Conservation (phyloP, 441 rosid genomes). For the Populus hybrid region DNA sequence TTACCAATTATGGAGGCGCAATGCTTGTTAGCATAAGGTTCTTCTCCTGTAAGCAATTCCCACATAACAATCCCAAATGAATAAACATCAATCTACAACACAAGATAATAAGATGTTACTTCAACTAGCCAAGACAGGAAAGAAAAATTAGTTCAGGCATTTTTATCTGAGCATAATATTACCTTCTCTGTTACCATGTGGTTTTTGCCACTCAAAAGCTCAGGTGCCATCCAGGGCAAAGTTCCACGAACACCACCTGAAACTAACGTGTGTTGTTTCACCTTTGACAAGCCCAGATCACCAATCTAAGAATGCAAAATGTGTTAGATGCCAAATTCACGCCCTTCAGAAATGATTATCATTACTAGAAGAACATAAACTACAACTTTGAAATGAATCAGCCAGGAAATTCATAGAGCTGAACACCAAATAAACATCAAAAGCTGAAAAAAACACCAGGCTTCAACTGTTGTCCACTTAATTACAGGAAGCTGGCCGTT, state of each 20-base stretch:
- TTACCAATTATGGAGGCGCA: constrained; percentile 97
- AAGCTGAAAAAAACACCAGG: too few species aligned
- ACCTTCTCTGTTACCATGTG: constrained; percentile 99
- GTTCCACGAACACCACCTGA: constrained; percentile 99
- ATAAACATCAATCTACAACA: constrained; percentile 87
- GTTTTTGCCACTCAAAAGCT: constrained; percentile 96
- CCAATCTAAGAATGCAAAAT: constrained; percentile 56
- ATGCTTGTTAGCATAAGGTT: constrained; percentile 92
- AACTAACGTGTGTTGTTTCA: constrained; percentile 90
- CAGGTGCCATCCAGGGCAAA: too few species aligned
- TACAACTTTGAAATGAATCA: not conserved
- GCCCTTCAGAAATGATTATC: not conserved
- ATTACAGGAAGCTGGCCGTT: too few species aligned
- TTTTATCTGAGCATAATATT: constrained; percentile 6
- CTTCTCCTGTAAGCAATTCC: constrained; percentile 97
- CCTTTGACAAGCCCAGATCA: constrained; percentile 95
- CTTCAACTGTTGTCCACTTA: too few species aligned
- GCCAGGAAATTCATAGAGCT: too few species aligned
- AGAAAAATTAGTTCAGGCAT: not conserved
- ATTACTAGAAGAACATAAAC: not conserved
- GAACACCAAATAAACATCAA: too few species aligned
- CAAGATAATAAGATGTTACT: constrained; percentile 6
- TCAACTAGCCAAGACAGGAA: not conserved
- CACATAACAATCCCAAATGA: constrained; percentile 99
- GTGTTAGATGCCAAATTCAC: constrained; percentile 16